phyloP scores from a whole-genome alignment of 768 basidiomycete species.

The Collybiopsis confluens region DNA sequence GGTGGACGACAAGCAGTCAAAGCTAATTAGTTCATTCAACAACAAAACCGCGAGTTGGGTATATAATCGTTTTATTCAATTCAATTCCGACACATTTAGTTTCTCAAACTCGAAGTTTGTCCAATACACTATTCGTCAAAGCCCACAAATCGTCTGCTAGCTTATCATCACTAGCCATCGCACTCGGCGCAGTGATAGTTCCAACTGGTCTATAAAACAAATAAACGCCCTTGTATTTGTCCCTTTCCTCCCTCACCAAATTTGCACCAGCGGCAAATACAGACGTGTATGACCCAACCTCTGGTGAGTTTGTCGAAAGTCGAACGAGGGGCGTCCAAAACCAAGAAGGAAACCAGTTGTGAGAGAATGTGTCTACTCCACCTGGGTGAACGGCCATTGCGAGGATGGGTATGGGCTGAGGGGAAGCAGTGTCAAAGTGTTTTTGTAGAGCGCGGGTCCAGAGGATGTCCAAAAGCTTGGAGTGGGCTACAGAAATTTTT shows the following conservation, averaged over 20 bases:
- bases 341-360: slow-evolving; percentile 13
- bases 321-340: slow-evolving; percentile 7
- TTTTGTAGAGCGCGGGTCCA: slow-evolving; percentile 11
- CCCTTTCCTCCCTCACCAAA: slow-evolving; percentile 19
- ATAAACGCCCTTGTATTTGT: slow-evolving; percentile 26
- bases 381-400: slow-evolving; percentile 25
- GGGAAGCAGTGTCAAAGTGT: not conserved
- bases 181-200: slow-evolving; percentile 15
- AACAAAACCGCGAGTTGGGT: no score
- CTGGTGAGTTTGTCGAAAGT: slow-evolving; percentile 7
- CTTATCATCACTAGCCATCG: slow-evolving; percentile 19
- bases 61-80: no score
- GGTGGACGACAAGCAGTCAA: no score
- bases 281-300: slow-evolving; percentile 21
- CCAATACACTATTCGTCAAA: slow-evolving; percentile 20
- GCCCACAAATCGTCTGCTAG: slow-evolving; percentile 27
- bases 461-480: slow-evolving; percentile 14
- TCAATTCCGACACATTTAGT: no score
- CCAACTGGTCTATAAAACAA: slow-evolving; percentile 21
- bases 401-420: slow-evolving; percentile 13
- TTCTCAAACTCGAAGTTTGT: not conserved
- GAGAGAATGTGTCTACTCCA: slow-evolving; percentile 25
- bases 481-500: slow-evolving; percentile 9
- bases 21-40: no score
- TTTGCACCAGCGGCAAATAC: slow-evolving; percentile 28